These are phyloP conservation scores for Fraxinus quadrangulata DNA, from an alignment of 257 asterid genomes.

Conservation along the genomic window DNA sequence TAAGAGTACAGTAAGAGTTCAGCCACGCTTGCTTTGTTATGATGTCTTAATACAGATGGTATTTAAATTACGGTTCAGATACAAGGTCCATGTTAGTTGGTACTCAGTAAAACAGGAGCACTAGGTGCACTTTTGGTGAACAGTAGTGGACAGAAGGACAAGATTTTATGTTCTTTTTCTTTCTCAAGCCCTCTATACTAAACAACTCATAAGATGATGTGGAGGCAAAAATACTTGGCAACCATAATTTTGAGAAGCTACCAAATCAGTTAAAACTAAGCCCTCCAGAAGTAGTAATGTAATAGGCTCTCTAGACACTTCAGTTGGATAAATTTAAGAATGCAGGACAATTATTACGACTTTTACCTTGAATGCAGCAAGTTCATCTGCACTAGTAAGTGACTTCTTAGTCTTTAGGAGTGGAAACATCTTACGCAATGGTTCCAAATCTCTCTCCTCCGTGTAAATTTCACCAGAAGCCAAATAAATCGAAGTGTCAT, in stretches of 20 bases:
- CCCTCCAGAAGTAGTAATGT: too few relatives aligned
- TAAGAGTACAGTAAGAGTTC: neutral
- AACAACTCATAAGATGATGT: too few relatives aligned
- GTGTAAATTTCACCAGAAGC: conserved; percentile 80
- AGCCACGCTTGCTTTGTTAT: neutral
- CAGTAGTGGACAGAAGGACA: too few relatives aligned
- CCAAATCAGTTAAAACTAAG: too few relatives aligned
- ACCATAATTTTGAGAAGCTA: too few relatives aligned
- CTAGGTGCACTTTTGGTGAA: too few relatives aligned
- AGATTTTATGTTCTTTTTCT: neutral
- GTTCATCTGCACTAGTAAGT: conserved; percentile 69
- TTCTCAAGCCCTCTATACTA: neutral
- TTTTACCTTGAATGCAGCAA: conserved; percentile 64
- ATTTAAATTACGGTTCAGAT: neutral
- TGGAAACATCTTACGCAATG: conserved; percentile 77
- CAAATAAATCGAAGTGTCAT: conserved; percentile 66
- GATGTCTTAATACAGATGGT: neutral
- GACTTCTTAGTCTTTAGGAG: conserved; percentile 75
- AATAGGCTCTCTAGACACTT: too few relatives aligned
- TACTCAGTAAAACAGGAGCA: neutral
- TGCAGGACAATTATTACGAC: neutral
- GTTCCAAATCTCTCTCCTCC: conserved; percentile 56
- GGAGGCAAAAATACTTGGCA: too few relatives aligned
- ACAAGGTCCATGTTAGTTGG: neutral
- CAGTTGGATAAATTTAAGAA: too few relatives aligned